Conservation (phyloP, 2,329 filamentous ascomycete genomes). For the Zymoseptoria pseudotritici region DNA sequence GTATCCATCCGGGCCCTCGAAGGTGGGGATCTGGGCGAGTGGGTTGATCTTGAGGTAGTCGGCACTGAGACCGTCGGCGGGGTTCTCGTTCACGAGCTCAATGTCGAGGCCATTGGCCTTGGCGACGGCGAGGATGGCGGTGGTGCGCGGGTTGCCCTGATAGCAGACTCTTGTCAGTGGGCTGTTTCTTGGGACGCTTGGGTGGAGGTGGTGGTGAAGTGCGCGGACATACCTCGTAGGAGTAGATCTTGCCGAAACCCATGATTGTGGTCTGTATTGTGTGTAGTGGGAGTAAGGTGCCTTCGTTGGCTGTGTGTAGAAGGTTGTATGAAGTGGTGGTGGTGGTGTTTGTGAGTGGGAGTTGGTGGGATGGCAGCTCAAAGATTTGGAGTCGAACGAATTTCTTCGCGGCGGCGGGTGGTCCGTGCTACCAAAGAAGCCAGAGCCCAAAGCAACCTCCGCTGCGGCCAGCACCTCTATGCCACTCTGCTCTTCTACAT, state of each 20-base stretch:
- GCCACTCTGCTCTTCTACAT: background rate
- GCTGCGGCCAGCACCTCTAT: background rate
- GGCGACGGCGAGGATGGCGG: slow-evolving; percentile 81
- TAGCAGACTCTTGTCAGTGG: slow-evolving; percentile 1
- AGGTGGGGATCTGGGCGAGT: slow-evolving; percentile 86
- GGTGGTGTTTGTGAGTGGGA: slow-evolving; percentile 3
- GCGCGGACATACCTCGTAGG: slow-evolving; percentile 57
- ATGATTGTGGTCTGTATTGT: slow-evolving; percentile 20
- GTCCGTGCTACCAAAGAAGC: too few species aligned
- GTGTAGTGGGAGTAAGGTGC: slow-evolving; percentile 15
- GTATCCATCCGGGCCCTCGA: slow-evolving; percentile 87
- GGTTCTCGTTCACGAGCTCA: slow-evolving; percentile 68
- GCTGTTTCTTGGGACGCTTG: slow-evolving; percentile 3
- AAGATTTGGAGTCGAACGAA: slow-evolving; percentile 1
- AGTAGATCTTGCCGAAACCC: slow-evolving; percentile 92
- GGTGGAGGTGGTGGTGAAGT: slow-evolving; percentile 7
- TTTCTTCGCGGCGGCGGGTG: background rate
- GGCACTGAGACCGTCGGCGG: slow-evolving; percentile 54
- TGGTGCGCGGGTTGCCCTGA: slow-evolving; percentile 83
- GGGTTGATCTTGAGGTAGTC: slow-evolving; percentile 83
- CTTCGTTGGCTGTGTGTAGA: slow-evolving; percentile 26
- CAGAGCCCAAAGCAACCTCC: background rate
- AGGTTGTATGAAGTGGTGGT: slow-evolving; percentile 3
- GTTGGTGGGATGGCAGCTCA: background rate
- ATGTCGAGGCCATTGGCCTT: slow-evolving; percentile 96